Evolutionary conservation across 768 basidiomycete genomes (phyloP), one percentile per base, ranked within the genome.

Genomic region (Hemileccinum impolitum): DNA sequence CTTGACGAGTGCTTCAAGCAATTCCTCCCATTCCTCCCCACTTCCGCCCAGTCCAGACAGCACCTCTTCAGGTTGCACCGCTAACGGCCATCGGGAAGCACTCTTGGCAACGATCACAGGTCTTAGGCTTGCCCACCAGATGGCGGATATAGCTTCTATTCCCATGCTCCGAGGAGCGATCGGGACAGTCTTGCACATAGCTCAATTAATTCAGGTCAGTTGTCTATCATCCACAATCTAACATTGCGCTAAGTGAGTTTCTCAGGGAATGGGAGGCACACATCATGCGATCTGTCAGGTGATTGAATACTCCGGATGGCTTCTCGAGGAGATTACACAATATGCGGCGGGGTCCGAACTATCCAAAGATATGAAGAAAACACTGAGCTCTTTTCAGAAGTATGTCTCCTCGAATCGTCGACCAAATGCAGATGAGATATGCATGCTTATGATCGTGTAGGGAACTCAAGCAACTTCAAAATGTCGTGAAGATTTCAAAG

Each of bases 271-370:
- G 39, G 40, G 42, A 0, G 56, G 56, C 3, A 28, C 28, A 5
- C 56, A 57, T 21, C 56, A 57, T 31, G 45, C 38, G 14, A 54
- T 50, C 7, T 14, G 3, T 28, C 51, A 53, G 18, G 47, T 58
- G 13, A 30, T 58, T 7, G 51, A 57, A 30, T 15, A 23, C 15
- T 43, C 55, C 19, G 56, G 51, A 17, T 50, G 47, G 47, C 7
- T 57, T 5, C 51, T 57, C 11, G 26, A 58, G 0, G 51, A 47
- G 26, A 53, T 49, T 12, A 18, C 32, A 1, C 44, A 18, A 35
- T 32, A 39, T 12, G 40, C 26, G n/a, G 26, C n/a, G 28, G 3
- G 8, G 15, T 39, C 25, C 3, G 32, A 38, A 23, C 6, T 54
- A 1, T 30, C 57, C 13, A 43, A 0, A 17, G 37, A 43, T 32